Base-by-base conservation (phyloP, 257 asterid genomes). In the Handroanthus guayacan region DNA sequence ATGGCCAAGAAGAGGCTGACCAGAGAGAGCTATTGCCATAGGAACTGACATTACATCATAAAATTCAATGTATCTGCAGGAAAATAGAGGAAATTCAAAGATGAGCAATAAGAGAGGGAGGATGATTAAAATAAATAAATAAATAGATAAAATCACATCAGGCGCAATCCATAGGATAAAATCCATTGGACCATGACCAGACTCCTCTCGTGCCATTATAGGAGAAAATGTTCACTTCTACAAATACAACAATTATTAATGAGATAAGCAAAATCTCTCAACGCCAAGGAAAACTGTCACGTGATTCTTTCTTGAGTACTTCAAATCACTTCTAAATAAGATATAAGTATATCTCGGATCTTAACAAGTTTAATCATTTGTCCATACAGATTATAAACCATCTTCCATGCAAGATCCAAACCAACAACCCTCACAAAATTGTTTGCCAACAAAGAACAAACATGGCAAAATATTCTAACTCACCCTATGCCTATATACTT, bases 11-110 rank as follows among this genome's bases (percentile, higher is more conserved):
- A 90, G 89, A 37, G 74, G 92, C 82, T 89, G 92, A 50, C 97
- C 97, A 71, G 92, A 89, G 47, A 90, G 86, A 16, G 97, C 94
- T 74, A 90, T 86, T 58, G 92, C 97, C 92, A 90, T 84, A 43
- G 96, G 96, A 54, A 90, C 96, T 41, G 97, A 85, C 94, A 87
- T 83, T 13, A 37, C 77, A 61, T 90, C 92, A 79, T 82, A 82
- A 84, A 90, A 90, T 72, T 90, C 97, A 67, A 90, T 78, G 72
- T 90, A 88, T 65, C 96, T 89, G 91, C 78, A 79, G 45, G 62
- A 68, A 66, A 67, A 61, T 9, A 41, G 9, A 37, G 78, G 43
- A 45, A 43, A 43, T 20, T 16, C 43, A 6, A 78, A 68, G 45
- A 36, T 67, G 57, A 80, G 51, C 66, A 51, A 50, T 31, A 50